Percentiles rank a stretch among this genome's conserved stretches.
Evolutionary conservation across 2,329 filamentous ascomycete species (phyloP).

Genomic region (Colletotrichum incanum): DNA sequence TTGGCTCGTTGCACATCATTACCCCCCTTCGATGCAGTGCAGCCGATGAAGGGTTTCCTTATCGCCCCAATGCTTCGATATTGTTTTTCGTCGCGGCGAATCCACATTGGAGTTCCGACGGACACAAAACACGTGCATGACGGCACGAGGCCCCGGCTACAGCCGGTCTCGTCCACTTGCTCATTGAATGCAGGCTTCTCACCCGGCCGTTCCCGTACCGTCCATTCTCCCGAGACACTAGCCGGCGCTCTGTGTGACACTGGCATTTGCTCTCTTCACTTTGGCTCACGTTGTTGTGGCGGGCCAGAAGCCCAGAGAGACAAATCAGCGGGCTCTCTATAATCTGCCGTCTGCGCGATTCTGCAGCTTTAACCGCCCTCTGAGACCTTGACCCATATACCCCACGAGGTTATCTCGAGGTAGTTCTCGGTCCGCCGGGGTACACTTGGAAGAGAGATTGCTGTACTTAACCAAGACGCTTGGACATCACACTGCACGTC

Average conservation of each 20-base stretch:
- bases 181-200: neutral
- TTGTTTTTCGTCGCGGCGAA: neutral
- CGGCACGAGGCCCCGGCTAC: neutral
- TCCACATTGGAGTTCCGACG: neutral
- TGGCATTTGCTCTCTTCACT: neutral
- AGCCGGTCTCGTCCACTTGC: neutral
- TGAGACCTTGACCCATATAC: neutral
- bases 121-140: neutral
- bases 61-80: neutral
- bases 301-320: neutral
- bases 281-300: neutral
- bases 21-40: too few species aligned
- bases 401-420: conserved; percentile 8
- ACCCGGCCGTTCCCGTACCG: neutral
- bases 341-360: neutral
- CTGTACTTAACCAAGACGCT: conserved; percentile 1
- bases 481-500: neutral
- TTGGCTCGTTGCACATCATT: neutral
- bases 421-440: neutral
- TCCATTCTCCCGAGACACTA: neutral
- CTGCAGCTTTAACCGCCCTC: conserved; percentile 17
- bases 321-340: neutral
- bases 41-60: neutral
- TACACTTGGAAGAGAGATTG: neutral
- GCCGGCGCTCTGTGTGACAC: too few species aligned